Conservation (phyloP, 192 early-diverging fungal species). For the Rhizophagus clarus region DNA sequence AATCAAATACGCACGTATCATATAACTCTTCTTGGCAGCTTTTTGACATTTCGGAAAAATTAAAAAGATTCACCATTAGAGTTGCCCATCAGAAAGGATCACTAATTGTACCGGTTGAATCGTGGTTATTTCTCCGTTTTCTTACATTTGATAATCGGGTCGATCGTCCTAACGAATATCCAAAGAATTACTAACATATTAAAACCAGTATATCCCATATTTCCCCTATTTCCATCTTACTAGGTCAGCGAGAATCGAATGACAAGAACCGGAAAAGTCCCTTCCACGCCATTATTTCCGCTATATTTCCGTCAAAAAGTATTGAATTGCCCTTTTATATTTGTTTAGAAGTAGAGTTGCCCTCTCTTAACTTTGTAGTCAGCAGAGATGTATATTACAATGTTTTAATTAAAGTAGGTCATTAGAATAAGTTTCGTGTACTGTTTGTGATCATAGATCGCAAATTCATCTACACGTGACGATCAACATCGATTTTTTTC, state of each 20-base stretch:
- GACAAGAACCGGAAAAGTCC: slow-evolving; percentile 17
- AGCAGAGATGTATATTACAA: no score
- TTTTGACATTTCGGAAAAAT: background rate
- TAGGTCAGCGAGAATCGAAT: background rate
- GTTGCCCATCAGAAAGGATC: background rate
- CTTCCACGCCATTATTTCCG: slow-evolving; percentile 21
- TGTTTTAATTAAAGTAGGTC: no score
- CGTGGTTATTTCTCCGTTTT: background rate
- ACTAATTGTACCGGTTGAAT: background rate
- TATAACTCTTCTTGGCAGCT: no score
- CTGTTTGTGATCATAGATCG: no score
- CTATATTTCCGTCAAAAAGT: slow-evolving; percentile 17
- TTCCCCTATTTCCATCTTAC: no score
- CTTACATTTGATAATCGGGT: slow-evolving; percentile 3
- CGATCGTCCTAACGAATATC: slow-evolving; percentile 9
- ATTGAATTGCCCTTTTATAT: background rate
- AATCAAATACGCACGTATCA: no score
- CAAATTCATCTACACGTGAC: no score
- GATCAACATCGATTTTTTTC: no score
- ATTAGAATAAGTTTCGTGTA: no score
- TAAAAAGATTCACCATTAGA: background rate
- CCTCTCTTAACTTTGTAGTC: no score
- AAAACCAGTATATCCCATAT: no score
- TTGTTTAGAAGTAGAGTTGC: background rate
- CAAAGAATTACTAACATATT: slow-evolving; percentile 9